Evolutionary conservation across 1,284 basidiomycete genomes (phyloP).

Genomic region (Moniliophthora roreri): DNA sequence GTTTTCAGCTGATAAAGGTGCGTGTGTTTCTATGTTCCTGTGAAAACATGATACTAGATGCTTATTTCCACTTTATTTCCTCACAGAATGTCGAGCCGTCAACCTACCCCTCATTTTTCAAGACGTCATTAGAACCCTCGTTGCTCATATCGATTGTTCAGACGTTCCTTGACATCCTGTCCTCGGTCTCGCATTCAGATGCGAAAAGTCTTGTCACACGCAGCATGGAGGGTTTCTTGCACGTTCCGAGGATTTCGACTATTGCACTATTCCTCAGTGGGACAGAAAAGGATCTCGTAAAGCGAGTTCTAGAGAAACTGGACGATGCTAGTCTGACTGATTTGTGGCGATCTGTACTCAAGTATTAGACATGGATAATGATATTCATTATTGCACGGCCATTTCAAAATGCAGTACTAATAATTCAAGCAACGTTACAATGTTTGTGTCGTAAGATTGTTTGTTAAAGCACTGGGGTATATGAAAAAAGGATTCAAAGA

Average conservation of each 20-base stretch:
- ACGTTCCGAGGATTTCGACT: slow-evolving; percentile 60
- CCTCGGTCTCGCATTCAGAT: neutral
- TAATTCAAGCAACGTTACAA: too few relatives aligned
- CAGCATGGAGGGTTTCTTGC: slow-evolving; percentile 50
- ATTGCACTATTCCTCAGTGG: slow-evolving; percentile 61
- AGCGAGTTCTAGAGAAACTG: slow-evolving; percentile 32
- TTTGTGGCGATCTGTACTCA: neutral
- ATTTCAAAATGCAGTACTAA: too few relatives aligned
- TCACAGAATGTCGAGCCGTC: neutral
- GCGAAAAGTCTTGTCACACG: slow-evolving; percentile 21
- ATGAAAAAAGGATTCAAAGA: too few relatives aligned
- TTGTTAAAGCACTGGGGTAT: too few relatives aligned
- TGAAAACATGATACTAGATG: too few relatives aligned
- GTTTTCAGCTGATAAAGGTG: slow-evolving; percentile 1
- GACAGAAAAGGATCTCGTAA: slow-evolving; percentile 46
- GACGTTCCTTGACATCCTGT: neutral
- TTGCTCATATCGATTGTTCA: neutral
- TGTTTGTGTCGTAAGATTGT: too few relatives aligned
- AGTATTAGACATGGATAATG: neutral
- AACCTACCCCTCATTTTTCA: neutral
- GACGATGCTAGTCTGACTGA: neutral
- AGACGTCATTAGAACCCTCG: neutral
- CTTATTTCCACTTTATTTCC: neutral
- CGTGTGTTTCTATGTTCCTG: too few relatives aligned
- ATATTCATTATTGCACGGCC: too few relatives aligned